phyloP scores from a whole-genome alignment of 345 rosid species.

The Euphorbia peplus region DNA sequence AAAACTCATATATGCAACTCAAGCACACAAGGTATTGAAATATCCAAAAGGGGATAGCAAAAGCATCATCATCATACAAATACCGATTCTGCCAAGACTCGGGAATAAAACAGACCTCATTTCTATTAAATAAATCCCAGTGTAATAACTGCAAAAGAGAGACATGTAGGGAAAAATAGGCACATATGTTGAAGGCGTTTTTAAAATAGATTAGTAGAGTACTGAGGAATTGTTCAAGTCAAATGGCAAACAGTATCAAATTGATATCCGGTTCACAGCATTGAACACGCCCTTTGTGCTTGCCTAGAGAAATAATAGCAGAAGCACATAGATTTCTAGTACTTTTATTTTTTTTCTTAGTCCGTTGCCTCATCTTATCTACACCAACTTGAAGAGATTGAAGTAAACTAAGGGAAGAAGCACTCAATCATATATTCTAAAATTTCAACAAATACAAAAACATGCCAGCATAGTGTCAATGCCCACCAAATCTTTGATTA shows the following conservation, averaged over 20 bases:
- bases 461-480: background rate
- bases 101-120: background rate
- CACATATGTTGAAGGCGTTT: background rate
- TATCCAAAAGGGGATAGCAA: background rate
- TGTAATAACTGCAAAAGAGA: background rate
- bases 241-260: background rate
- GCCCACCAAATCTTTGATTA: background rate
- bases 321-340: background rate
- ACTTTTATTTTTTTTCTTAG: background rate
- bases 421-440: background rate
- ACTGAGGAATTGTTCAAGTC: background rate
- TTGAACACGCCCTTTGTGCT: background rate
- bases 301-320: background rate
- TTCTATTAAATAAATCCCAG: background rate
- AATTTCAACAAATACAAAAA: background rate
- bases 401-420: background rate
- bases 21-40: background rate
- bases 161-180: background rate
- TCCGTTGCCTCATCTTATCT: background rate
- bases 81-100: background rate
- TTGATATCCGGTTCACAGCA: background rate
- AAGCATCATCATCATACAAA: background rate
- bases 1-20: background rate
- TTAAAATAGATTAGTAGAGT: background rate
- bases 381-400: background rate